A percentile compares a stretch with the other conserved stretches of the same genome.
Evolutionary conservation across 2,329 filamentous ascomycete genomes (phyloP).

Genomic region (Clathrospora elynae): DNA sequence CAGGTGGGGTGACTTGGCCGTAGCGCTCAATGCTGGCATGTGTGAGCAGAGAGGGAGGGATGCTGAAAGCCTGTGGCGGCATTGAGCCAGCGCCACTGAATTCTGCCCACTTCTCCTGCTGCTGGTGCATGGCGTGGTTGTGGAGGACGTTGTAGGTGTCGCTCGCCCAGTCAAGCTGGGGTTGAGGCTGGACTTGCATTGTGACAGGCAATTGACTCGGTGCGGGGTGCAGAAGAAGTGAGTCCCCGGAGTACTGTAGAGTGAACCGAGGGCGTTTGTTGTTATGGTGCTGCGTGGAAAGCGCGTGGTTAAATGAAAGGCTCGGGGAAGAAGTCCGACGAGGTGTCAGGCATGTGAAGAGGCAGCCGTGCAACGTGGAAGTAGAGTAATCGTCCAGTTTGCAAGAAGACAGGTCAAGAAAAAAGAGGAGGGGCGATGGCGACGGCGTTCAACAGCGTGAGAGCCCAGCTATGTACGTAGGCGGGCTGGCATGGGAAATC

Average conservation of each 20-base stretch:
- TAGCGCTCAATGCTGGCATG: constrained; percentile 37
- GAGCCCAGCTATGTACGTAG: too few relatives aligned
- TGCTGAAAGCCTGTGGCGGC: constrained; percentile 26
- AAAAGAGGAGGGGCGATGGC: not conserved
- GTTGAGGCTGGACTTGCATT: constrained; percentile 28
- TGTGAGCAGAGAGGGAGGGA: constrained; percentile 39
- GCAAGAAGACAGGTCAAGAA: not conserved
- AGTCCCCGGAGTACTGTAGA: not conserved
- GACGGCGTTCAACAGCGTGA: constrained; percentile 6
- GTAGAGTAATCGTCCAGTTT: too few relatives aligned
- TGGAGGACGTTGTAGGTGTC: constrained; percentile 37
- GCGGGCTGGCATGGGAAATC: constrained; percentile 13
- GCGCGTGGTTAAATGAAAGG: too few relatives aligned
- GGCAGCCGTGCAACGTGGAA: too few relatives aligned
- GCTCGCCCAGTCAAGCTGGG: constrained; percentile 36
- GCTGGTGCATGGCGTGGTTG: constrained; percentile 13
- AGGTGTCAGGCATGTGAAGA: too few relatives aligned
- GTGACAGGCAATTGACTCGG: constrained; percentile 11
- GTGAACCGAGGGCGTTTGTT: not conserved
- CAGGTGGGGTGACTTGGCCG: constrained; percentile 46
- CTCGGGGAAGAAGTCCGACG: too few relatives aligned
- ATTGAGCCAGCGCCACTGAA: constrained; percentile 19
- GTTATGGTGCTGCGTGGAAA: too few relatives aligned
- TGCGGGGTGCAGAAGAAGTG: not conserved
- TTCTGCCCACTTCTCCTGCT: constrained; percentile 31